phyloP scores from a whole-genome alignment of 1,284 basidiomycete species.

The Ceratobasidium theobromae region DNA sequence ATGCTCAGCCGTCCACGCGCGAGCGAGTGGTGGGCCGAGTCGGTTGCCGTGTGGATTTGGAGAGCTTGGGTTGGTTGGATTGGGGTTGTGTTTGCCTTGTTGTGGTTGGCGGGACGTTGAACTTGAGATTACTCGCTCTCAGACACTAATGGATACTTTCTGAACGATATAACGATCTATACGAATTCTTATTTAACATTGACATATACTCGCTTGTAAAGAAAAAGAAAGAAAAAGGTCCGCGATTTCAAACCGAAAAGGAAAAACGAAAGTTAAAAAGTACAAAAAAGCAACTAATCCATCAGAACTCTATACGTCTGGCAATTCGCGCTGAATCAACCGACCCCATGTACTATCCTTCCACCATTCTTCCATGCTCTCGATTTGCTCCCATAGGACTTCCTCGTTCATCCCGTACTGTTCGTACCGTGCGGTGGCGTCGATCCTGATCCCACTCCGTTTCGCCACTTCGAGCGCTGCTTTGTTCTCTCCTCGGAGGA shows the following conservation, averaged over 20 bases:
- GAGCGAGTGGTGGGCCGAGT: constrained; percentile 27
- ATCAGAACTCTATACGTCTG: constrained; percentile 70
- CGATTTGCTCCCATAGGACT: constrained; percentile 73
- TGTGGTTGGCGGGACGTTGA: constrained; percentile 21
- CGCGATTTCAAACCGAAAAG: too few relatives aligned
- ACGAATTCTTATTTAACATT: too few relatives aligned
- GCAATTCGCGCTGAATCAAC: constrained; percentile 81
- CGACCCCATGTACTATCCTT: constrained; percentile 86
- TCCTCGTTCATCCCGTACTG: constrained; percentile 88
- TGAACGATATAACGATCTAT: too few relatives aligned
- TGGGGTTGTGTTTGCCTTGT: constrained; percentile 15
- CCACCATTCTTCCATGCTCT: constrained; percentile 89
- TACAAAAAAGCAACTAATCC: too few relatives aligned
- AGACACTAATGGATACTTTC: too few relatives aligned
- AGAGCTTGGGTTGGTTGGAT: constrained; percentile 25
- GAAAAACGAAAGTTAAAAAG: neutral
- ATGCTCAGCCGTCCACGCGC: constrained; percentile 5
- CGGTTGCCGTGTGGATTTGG: constrained; percentile 18
- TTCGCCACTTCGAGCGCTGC: constrained; percentile 79
- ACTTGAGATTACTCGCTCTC: neutral
- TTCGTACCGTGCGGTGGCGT: constrained; percentile 59
- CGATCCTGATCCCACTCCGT: constrained; percentile 56
- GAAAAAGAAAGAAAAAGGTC: neutral
- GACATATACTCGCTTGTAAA: too few relatives aligned
- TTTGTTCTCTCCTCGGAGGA: constrained; percentile 68